Conservation (phyloP, 192 early-diverging fungal genomes). For the Pilaira anomala region DNA sequence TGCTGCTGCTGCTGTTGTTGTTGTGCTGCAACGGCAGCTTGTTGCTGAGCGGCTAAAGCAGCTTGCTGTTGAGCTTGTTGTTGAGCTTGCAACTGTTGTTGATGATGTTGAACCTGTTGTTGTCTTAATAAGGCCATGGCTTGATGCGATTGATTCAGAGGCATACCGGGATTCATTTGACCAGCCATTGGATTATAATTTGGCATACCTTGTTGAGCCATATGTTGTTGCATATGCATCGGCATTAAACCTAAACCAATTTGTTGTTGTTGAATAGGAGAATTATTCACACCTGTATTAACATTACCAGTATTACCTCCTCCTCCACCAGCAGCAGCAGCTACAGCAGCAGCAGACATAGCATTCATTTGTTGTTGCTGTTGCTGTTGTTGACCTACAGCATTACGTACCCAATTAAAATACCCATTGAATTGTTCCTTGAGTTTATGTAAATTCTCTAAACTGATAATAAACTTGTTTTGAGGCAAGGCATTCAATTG, state of each 20-base stretch:
- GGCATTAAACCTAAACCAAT: constrained; percentile 3
- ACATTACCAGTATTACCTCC: too few relatives aligned
- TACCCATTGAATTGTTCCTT: constrained; percentile 46
- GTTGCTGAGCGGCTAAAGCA: background rate
- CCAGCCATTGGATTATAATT: background rate
- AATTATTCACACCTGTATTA: too few relatives aligned
- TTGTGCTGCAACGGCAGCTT: background rate
- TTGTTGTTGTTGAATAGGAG: constrained; percentile 7
- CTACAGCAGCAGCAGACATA: constrained; percentile 13
- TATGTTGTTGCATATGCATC: constrained; percentile 2
- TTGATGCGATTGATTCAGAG: constrained; percentile 9
- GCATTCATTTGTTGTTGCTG: constrained; percentile 21
- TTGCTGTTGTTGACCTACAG: constrained; percentile 11
- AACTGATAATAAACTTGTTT: constrained; percentile 44
- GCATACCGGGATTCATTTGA: constrained; percentile 1
- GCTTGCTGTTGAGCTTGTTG: constrained; percentile 12
- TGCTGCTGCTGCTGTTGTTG: constrained; percentile 17
- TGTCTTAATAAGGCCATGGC: background rate
- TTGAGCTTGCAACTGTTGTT: constrained; percentile 18
- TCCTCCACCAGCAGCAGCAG: constrained; percentile 21
- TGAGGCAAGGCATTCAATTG: constrained; percentile 43
- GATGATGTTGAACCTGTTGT: constrained; percentile 7
- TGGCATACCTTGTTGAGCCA: constrained; percentile 12
- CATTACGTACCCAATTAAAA: constrained; percentile 45
- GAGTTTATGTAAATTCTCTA: constrained; percentile 43